Conservation (phyloP, 805 yeast species). For the Kurtzmaniella fragi region DNA sequence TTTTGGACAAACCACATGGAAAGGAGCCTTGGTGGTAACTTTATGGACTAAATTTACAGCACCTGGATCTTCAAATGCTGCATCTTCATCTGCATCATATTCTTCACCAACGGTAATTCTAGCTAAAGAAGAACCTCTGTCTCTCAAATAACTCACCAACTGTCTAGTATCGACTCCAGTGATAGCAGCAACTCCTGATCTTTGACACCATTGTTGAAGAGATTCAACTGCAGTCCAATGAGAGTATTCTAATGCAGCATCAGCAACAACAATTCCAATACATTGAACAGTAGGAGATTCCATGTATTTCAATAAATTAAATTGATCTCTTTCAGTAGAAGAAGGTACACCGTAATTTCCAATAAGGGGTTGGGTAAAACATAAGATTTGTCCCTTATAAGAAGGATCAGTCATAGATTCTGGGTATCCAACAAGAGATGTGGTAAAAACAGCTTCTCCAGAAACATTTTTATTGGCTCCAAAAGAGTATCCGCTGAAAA, state of each 20-base stretch:
- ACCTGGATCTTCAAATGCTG: conserved; percentile 88
- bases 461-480: conserved; percentile 91
- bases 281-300: conserved; percentile 92
- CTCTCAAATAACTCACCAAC: conserved; percentile 87
- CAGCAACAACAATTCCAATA: conserved; percentile 93
- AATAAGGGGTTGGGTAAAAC: conserved; percentile 92
- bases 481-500: conserved; percentile 88
- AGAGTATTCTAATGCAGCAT: conserved; percentile 92
- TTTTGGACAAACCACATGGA: conserved; percentile 69
- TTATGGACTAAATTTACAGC: conserved; percentile 83
- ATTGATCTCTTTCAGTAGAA: conserved; percentile 73
- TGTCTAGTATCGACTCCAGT: conserved; percentile 98
- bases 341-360: conserved; percentile 99
- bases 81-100: conserved; percentile 87
- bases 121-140: conserved; percentile 92
- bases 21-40: conserved; percentile 94
- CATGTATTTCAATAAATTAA: conserved; percentile 79
- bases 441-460: conserved; percentile 98
- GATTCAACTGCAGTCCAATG: conserved; percentile 99
- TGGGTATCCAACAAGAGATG: conserved; percentile 97
- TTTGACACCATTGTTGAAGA: conserved; percentile 90
- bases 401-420: conserved; percentile 98
- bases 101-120: conserved; percentile 86
- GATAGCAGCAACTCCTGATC: conserved; percentile 91
- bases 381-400: conserved; percentile 94